phyloP scores from a whole-genome alignment of 192 early-diverging fungal species.

The Chytriomyces sp. region DNA sequence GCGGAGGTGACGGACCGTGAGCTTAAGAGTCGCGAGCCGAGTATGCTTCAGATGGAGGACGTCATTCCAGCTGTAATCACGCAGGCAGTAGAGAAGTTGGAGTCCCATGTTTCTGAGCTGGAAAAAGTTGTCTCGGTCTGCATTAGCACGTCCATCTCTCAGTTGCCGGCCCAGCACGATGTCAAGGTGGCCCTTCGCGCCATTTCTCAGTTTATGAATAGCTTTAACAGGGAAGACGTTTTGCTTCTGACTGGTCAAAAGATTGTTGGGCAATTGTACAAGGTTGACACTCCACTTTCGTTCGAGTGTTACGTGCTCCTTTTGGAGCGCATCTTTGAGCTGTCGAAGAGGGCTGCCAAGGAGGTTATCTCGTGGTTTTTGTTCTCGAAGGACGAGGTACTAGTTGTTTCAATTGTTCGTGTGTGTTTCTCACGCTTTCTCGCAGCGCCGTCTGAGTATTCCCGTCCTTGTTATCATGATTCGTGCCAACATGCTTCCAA shows the following conservation, averaged over 20 bases:
- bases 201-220: constrained; percentile 54
- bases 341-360: constrained; percentile 74
- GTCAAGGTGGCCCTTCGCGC: constrained; percentile 73
- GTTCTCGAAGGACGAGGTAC: constrained; percentile 89
- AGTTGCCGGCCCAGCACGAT: constrained; percentile 78
- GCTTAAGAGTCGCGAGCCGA: neutral
- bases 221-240: constrained; percentile 71
- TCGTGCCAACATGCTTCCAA: constrained; percentile 72
- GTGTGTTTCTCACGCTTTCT: neutral
- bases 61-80: constrained; percentile 8
- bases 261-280: constrained; percentile 83
- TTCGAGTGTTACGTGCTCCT: constrained; percentile 83
- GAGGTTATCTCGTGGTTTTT: constrained; percentile 92
- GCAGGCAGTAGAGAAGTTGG: constrained; percentile 63
- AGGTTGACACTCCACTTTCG: constrained; percentile 70
- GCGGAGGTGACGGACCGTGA: constrained; percentile 1
- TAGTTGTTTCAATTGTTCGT: constrained; percentile 5
- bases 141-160: constrained; percentile 38
- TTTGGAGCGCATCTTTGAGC: constrained; percentile 82
- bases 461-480: constrained; percentile 81
- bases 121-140: constrained; percentile 67
- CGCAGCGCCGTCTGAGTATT: constrained; percentile 83
- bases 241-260: constrained; percentile 88
- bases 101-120: constrained; percentile 55
- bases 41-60: constrained; percentile 6